Evolutionary conservation across 768 basidiomycete species (phyloP), one percentile per base, ranked within the genome.

Genomic region (Asterophora parasitica): DNA sequence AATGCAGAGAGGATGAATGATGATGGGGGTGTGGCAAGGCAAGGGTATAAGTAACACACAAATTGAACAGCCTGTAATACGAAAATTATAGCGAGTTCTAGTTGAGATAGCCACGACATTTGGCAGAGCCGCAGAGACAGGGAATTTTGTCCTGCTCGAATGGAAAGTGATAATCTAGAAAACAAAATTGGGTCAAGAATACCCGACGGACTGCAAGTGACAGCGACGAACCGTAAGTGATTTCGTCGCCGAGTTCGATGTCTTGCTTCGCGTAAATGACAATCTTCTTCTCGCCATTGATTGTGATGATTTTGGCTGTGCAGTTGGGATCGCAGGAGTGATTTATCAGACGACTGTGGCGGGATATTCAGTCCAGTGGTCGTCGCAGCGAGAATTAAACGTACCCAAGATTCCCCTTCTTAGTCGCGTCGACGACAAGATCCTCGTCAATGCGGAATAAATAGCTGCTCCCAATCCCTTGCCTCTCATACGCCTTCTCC

Each of bases 181-280:
- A 47, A 19, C 39, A 46, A 27, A 19, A 10, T 30, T 31, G 30
- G 3, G 9, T 10, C 8, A 31, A 30, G 49, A 26, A 32, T 37
- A 2, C 44, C 30, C 27, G 15, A 10, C 36, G 12, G 30, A 17
- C 4, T 42, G 35, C 43, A 42, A 46, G 48, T 23, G 52, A 44
- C n/a, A 31, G 28, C n/a, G 23, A 71, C 84, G 47, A 56, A 91
- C 89, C 91, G 70, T 96, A 95, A 44, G 94, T 96, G 61, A 98
- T 95, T 71, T 99, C 96, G 61, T 96, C 93, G 43, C 96, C 96
- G 17, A 94, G 82, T 57, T 95, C 88, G 59, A 99, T 93, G 57
- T 89, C 89, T 58, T 90, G 82, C 68, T 97, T 96, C 27, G 96
- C 96, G 65, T 99, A 99, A 44, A 99, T 99, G 62, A 99, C 96